A percentile compares a stretch with the other conserved stretches of the same genome.
Conservation (phyloP, 148 eudicot genomes). For the Polygonum maritimum region DNA sequence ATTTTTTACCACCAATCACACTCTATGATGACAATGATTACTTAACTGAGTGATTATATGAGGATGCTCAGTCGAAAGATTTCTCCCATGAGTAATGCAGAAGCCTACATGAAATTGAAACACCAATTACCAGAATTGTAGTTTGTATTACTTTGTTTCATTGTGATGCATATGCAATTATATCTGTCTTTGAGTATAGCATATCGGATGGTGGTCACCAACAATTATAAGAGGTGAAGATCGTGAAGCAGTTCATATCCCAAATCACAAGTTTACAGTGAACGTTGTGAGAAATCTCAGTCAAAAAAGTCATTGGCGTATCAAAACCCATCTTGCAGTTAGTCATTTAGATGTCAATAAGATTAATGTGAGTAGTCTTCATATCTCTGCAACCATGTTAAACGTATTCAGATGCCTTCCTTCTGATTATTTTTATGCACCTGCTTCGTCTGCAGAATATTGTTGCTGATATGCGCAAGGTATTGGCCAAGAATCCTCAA, state of each 20-base stretch:
- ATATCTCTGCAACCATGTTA: conserved; percentile 6
- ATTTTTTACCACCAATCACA: too few relatives aligned
- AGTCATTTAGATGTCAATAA: conserved; percentile 77
- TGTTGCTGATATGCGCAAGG: conserved; percentile 94
- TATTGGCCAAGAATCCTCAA: conserved; percentile 88
- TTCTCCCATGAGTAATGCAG: not conserved
- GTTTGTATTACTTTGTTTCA: not conserved
- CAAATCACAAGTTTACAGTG: conserved; percentile 81
- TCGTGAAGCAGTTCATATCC: conserved; percentile 88
- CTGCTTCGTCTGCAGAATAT: conserved; percentile 41
- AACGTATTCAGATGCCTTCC: conserved; percentile 5
- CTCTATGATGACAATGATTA: too few relatives aligned
- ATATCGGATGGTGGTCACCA: conserved; percentile 97
- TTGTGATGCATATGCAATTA: not conserved
- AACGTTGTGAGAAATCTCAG: conserved; percentile 79
- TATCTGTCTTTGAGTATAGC: conserved; percentile 27
- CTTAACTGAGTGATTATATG: too few relatives aligned
- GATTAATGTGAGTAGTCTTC: conserved; percentile 49
- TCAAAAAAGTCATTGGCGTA: conserved; percentile 90
- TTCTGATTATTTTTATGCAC: not conserved
- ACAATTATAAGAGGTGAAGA: conserved; percentile 84
- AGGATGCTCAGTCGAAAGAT: not conserved
- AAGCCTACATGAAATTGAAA: not conserved
- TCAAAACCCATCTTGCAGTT: conserved; percentile 71
- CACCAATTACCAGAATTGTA: not conserved